Evolutionary conservation across 176 grass and related monocot genomes (phyloP), one percentile per base, ranked within the genome.

Genomic region (Phoenix roebelenii): DNA sequence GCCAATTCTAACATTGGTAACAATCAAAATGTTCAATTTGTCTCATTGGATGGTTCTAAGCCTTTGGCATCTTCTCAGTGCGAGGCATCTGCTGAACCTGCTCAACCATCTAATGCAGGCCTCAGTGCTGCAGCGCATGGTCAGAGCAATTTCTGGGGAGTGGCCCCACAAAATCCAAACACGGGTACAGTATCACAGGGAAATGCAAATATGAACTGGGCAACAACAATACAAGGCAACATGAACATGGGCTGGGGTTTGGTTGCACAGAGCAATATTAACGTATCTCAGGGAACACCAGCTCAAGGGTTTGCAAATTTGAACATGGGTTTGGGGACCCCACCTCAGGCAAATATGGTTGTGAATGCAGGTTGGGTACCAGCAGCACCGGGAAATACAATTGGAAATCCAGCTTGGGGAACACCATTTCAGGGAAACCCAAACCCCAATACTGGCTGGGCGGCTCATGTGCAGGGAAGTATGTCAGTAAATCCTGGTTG

Each of bases 311-410:
- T 83, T 1, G 28, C 89, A 29, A 75, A 72, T 35, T 93, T 78
- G 66, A 92, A 85, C 81, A 85, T 95, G 89, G 81, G 81, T 60
- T 70, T 82, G 56, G 51, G 65, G 48, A 71, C 80, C 67, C 76
- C 74, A 58, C 39, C 66, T 26, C 79, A 82, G 51, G 59, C 78
- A 80, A 90, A 74, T 83, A 73, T 60, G 70, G 60, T 74, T 55
- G 62, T 77, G 26, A 90, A 79, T 69, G 53, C 81, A 55, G 82
- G 79, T 52, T 90, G 82, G 87, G 70, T 80, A 15, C 19, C 76
- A 76, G 76, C 65, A 10, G 81, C 78, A 59, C 83, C 67, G 18
- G 88, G 82, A 74, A 89, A 85, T 68, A 52, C 84, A 60, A 81
- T 77, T 69, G 70, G 83, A 77, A 90, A 82, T 72, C 72, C 77